Evolutionary conservation across 352 stramenopile species (phyloP).

Genomic region (Pythium oligandrum): DNA sequence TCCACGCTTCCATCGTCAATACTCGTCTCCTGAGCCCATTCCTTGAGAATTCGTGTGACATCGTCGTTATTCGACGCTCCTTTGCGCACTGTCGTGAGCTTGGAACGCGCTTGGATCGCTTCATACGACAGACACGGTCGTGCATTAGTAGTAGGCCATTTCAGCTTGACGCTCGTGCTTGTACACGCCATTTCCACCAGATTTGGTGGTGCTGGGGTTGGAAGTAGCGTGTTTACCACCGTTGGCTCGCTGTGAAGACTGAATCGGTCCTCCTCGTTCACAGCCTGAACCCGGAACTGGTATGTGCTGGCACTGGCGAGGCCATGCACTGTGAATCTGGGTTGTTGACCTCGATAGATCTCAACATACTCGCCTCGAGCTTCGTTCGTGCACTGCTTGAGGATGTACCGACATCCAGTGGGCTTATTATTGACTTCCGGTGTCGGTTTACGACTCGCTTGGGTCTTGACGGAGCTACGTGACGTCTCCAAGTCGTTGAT

Average conservation of each 20-base stretch:
- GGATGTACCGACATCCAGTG: slow-evolving; percentile 57
- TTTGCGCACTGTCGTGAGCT: slow-evolving; percentile 21
- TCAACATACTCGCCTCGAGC: slow-evolving; percentile 78
- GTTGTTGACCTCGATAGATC: slow-evolving; percentile 71
- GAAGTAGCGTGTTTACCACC: slow-evolving; percentile 82
- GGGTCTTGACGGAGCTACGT: not conserved
- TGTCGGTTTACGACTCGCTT: not conserved
- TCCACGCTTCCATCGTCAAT: slow-evolving; percentile 68
- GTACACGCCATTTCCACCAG: slow-evolving; percentile 25
- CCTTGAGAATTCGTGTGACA: slow-evolving; percentile 71
- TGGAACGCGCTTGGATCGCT: slow-evolving; percentile 29
- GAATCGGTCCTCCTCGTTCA: slow-evolving; percentile 67
- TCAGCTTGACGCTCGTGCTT: slow-evolving; percentile 34
- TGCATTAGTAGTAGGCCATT: slow-evolving; percentile 41
- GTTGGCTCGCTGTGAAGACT: slow-evolving; percentile 70
- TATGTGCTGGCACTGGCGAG: slow-evolving; percentile 82
- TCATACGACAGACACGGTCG: slow-evolving; percentile 44
- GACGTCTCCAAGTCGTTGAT: slow-evolving; percentile 19
- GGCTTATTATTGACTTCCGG: slow-evolving; percentile 8
- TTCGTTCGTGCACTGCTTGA: slow-evolving; percentile 86
- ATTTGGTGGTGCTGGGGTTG: slow-evolving; percentile 51
- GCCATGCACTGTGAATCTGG: slow-evolving; percentile 69
- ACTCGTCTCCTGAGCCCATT: slow-evolving; percentile 79
- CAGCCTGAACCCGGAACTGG: slow-evolving; percentile 84
- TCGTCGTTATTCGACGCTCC: slow-evolving; percentile 43